A percentile compares a stretch with the other conserved stretches of the same genome.
Conservation (phyloP, 75 land plant genomes). For the Azolla pinnata region DNA sequence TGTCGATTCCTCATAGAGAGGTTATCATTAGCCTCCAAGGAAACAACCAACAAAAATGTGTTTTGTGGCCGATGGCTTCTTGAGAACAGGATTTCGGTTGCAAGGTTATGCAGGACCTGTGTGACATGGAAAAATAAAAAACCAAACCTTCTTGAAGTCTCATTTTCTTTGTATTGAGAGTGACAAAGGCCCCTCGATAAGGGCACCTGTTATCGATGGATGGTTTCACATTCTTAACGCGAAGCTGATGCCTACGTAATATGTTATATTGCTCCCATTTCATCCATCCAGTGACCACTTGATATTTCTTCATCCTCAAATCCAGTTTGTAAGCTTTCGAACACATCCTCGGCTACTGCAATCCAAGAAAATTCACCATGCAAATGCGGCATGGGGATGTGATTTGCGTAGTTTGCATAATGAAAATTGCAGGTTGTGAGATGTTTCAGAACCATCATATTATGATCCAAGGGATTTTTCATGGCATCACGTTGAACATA, state of each 20-base stretch:
- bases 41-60: too few relatives aligned
- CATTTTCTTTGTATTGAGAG: slow-evolving; percentile 8
- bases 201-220: slow-evolving; percentile 12
- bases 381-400: too few relatives aligned
- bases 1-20: too few relatives aligned
- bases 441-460: too few relatives aligned
- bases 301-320: slow-evolving; percentile 11
- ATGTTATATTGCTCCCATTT: slow-evolving; percentile 9
- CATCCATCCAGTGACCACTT: slow-evolving; percentile 5
- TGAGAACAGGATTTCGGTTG: not conserved
- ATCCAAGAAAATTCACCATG: too few relatives aligned
- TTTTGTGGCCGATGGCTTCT: not conserved
- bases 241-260: not conserved
- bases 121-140: too few relatives aligned
- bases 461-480: too few relatives aligned
- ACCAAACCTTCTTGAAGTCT: slow-evolving; percentile 9
- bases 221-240: slow-evolving; percentile 6
- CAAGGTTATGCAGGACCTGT: not conserved
- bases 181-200: not conserved
- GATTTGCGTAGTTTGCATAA: too few relatives aligned
- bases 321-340: slow-evolving; percentile 6
- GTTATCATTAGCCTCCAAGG: too few relatives aligned
- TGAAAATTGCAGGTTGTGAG: too few relatives aligned
- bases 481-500: too few relatives aligned
- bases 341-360: slow-evolving; percentile 6